A percentile compares a stretch with the other conserved stretches of the same genome.
Conservation (phyloP, 306 rosid genomes). For the Trifolium pratense region DNA sequence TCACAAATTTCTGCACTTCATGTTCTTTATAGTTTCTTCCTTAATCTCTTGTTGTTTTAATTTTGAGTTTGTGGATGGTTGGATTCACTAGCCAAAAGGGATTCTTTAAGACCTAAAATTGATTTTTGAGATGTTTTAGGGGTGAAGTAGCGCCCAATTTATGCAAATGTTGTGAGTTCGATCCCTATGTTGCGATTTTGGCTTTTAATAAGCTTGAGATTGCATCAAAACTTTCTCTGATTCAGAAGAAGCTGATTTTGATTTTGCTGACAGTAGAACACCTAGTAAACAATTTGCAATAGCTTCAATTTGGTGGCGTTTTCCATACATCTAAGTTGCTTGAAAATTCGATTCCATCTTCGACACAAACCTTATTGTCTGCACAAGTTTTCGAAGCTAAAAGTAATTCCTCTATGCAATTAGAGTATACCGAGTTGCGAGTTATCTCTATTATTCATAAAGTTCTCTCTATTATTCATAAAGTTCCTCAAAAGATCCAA, state of each 20-base stretch:
- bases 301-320: conserved; percentile 61
- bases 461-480: conserved; percentile 62
- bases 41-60: no score
- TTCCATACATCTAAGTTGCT: conserved; percentile 55
- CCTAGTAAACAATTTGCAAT: conserved; percentile 76
- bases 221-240: conserved; percentile 66
- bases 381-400: conserved; percentile 86
- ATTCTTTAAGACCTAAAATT: no score
- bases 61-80: no score
- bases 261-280: conserved; percentile 64
- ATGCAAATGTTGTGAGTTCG: no score
- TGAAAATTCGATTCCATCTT: conserved; percentile 68
- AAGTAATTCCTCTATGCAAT: conserved; percentile 57
- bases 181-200: no score
- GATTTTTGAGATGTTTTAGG: no score
- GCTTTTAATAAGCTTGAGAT: no score
- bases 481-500: conserved; percentile 79
- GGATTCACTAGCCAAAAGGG: no score
- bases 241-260: conserved; percentile 64
- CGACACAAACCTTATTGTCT: conserved; percentile 56
- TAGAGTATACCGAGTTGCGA: conserved; percentile 24
- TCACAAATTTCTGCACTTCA: no score
- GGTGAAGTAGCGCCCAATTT: no score
- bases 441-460: no score
- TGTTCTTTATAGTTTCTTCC: no score